Base-by-base conservation (phyloP, 768 basidiomycete genomes). In the Leccinellum luteum region DNA sequence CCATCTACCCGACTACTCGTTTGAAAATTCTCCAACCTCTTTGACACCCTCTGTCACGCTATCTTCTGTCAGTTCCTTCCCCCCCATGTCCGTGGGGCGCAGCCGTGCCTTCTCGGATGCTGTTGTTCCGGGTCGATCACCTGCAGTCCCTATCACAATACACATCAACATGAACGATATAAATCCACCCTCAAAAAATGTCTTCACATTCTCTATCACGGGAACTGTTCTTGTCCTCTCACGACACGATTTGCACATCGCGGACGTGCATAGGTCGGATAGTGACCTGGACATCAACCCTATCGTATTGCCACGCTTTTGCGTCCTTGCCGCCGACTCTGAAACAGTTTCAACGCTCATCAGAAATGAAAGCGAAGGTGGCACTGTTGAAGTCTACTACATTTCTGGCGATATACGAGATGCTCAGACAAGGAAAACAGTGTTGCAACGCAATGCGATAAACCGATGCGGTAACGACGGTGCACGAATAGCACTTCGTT, bases 81-180 rank as follows among this genome's bases (percentile, higher is more conserved):
- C 73, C 21, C 57, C 21, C 38, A 66, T 65, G 13, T 68, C 69
- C 5, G 73, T 68, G 35, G 71, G 76, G 19, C 67, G 69, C 48
- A 78, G 77, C 52, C 69, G 77, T 48, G 66, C 78, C 12, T 73
- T 76, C 13, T 79, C 78, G 38, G 59, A 73, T 34, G 69, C 54
- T 55, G 51, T 59, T 55, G 43, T 51, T 47, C 51, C 54, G 28
- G 69, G 30, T 52, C 70, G 68, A 30, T 76, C 81, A 12, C 90
- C 89, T 1, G 79, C 79, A 19, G 73, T 78, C 14, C 85, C 88
- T 3, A 78, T 93, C 47, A 89, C 88, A 0, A 72, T 92, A 9
- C 89, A 91, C 67, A 62, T 93, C 58, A 90, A 92, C 66, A 89
- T 92, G 78, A 89, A 89, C 62, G 88, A 92, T 43, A 75, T 92